phyloP scores from a whole-genome alignment of 1,139 yeast genomes.

The Lizanozyma gosingica region DNA sequence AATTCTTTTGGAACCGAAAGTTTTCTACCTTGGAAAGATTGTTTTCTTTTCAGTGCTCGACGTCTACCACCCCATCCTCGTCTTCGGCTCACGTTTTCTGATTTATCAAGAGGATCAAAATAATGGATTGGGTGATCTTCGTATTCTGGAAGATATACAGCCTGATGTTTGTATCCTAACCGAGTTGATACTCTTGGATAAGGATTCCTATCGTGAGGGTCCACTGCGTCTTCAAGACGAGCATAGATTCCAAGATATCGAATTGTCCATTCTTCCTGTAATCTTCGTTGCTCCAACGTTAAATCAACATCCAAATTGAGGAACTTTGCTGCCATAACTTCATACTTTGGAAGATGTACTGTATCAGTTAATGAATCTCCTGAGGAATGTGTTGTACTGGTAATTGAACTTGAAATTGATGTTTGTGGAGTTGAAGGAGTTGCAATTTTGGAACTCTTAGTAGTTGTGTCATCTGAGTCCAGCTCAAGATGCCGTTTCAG shows the following conservation, averaged over 20 bases:
- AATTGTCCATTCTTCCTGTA: conserved; percentile 69
- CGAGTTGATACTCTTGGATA: conserved; percentile 78
- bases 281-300: conserved; percentile 39
- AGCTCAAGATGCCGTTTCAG: not conserved
- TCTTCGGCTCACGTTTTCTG: conserved; percentile 9
- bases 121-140: conserved; percentile 60
- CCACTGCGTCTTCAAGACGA: conserved; percentile 69
- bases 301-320: conserved; percentile 33
- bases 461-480: not conserved
- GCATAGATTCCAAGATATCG: conserved; percentile 76
- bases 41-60: conserved; percentile 7
- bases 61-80: conserved; percentile 9
- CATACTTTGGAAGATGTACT: conserved; percentile 43
- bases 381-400: not conserved
- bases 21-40: conserved; percentile 10
- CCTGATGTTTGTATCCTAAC: conserved; percentile 69
- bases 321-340: conserved; percentile 49
- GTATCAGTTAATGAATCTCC: not conserved
- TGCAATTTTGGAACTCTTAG: too few relatives aligned
- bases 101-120: conserved; percentile 35
- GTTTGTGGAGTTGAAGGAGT: too few relatives aligned
- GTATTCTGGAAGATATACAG: conserved; percentile 58
- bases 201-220: conserved; percentile 65
- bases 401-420: not conserved
- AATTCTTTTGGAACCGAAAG: conserved; percentile 36